These are phyloP conservation scores for Saccharomyces kudriavzevii DNA, from an alignment of 805 yeast species.

Conservation along the genomic window DNA sequence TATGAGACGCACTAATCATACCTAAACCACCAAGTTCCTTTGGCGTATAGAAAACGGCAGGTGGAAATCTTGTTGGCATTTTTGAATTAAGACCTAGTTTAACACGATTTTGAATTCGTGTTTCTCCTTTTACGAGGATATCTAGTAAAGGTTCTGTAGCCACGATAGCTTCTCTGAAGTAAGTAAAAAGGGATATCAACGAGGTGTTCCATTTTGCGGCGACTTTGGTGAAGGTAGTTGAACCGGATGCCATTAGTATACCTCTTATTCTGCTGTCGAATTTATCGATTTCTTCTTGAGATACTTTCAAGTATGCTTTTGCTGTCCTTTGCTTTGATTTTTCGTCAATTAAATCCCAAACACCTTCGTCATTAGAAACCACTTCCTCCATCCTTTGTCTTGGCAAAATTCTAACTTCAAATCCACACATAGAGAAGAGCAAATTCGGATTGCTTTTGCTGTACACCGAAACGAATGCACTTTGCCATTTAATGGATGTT, in stretches of 20 bases:
- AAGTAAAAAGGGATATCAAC: conserved; percentile 73
- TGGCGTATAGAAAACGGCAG: conserved; percentile 96
- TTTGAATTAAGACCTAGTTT: conserved; percentile 93
- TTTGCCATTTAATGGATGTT: conserved; percentile 69
- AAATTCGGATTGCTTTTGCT: conserved; percentile 85
- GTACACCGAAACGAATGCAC: conserved; percentile 78
- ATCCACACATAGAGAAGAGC: conserved; percentile 87
- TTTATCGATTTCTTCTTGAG: conserved; percentile 67
- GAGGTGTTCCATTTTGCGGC: conserved; percentile 97
- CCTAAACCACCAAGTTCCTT: conserved; percentile 96
- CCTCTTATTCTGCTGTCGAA: conserved; percentile 83
- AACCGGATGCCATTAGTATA: conserved; percentile 89
- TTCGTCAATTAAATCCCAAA: conserved; percentile 78
- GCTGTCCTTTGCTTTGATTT: conserved; percentile 79
- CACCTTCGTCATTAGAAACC: conserved; percentile 63
- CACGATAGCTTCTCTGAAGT: conserved; percentile 87
- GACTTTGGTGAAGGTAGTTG: conserved; percentile 88
- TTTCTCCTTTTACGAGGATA: conserved; percentile 80
- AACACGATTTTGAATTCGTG: conserved; percentile 86
- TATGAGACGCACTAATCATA: conserved; percentile 95
- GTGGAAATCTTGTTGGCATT: conserved; percentile 98
- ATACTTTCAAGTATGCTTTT: conserved; percentile 75
- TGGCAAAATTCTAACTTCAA: conserved; percentile 85
- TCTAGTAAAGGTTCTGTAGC: conserved; percentile 74
- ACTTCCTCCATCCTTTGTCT: conserved; percentile 50